These are phyloP conservation scores for Trichoderma gamsii DNA, from an alignment of 495 filamentous ascomycete genomes.

Conservation along the genomic window DNA sequence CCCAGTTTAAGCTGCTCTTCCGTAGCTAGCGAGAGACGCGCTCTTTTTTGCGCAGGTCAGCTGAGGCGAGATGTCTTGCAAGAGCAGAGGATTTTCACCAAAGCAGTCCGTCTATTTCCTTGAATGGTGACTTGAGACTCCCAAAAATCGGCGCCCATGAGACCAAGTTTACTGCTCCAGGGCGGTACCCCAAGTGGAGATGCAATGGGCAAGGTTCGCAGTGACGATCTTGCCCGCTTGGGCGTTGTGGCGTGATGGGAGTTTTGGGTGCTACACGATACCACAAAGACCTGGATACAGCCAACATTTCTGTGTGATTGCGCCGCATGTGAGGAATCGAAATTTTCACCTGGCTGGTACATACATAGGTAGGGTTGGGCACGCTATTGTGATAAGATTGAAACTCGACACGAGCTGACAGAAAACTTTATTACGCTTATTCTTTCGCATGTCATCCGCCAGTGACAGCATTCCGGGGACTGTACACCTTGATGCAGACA, in stretches of 20 bases:
- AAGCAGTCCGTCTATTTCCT: neutral
- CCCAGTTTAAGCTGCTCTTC: conserved; percentile 3
- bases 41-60: neutral
- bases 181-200: neutral
- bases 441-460: neutral
- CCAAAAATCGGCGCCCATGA: neutral
- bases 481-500: neutral
- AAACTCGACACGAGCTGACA: neutral
- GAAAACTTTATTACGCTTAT: neutral
- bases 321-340: neutral
- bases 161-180: neutral
- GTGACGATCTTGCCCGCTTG: neutral
- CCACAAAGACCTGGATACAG: neutral
- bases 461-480: neutral
- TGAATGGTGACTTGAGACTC: neutral
- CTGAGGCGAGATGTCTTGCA: neutral
- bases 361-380: neutral
- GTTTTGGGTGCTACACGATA: neutral
- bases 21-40: conserved; percentile 5
- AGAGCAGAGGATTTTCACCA: too few relatives aligned
- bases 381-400: neutral
- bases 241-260: neutral
- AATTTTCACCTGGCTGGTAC: neutral
- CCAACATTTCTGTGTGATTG: neutral
- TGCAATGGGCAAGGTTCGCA: neutral